Conservation (phyloP, 176 grass and related monocot species). For the Echinochloa phyllopogon region DNA sequence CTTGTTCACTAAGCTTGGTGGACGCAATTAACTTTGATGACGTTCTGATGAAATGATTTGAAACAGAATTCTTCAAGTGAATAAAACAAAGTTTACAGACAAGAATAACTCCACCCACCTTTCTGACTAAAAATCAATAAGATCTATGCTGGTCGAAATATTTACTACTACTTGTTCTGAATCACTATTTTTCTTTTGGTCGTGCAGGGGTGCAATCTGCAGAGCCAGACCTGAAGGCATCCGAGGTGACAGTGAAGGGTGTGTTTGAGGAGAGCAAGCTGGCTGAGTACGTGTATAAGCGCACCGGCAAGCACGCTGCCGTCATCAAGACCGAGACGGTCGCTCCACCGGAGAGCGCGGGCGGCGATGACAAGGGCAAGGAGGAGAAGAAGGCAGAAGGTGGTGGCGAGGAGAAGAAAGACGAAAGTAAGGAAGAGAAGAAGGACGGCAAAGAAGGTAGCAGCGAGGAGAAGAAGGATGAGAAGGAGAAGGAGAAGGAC, state of each 20-base stretch:
- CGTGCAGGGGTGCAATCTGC: conserved; percentile 79
- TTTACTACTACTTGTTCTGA: background rate
- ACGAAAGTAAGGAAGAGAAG: conserved; percentile 36
- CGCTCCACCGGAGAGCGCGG: conserved; percentile 22
- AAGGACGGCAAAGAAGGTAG: conserved; percentile 16
- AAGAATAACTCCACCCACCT: conserved; percentile 41
- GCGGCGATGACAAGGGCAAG: conserved; percentile 39
- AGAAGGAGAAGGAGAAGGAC: conserved; percentile 53
- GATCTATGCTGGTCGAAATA: background rate
- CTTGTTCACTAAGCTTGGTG: conserved; percentile 6
- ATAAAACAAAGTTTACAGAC: conserved; percentile 1
- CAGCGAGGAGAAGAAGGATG: conserved; percentile 43
- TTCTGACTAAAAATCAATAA: conserved; percentile 10
- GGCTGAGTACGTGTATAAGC: conserved; percentile 75
- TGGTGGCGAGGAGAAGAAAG: conserved; percentile 51
- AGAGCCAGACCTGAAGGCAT: conserved; percentile 67
- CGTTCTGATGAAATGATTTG: conserved; percentile 15
- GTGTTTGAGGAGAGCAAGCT: conserved; percentile 70
- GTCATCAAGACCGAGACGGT: conserved; percentile 66
- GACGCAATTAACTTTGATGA: background rate
- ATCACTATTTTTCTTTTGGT: background rate
- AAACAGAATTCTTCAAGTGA: conserved; percentile 17
- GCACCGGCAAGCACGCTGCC: conserved; percentile 77
- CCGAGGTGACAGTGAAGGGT: conserved; percentile 81
- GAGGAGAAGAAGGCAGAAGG: conserved; percentile 43